Conservation (phyloP, 1,284 basidiomycete genomes). For the Heterobasidion occidentale region DNA sequence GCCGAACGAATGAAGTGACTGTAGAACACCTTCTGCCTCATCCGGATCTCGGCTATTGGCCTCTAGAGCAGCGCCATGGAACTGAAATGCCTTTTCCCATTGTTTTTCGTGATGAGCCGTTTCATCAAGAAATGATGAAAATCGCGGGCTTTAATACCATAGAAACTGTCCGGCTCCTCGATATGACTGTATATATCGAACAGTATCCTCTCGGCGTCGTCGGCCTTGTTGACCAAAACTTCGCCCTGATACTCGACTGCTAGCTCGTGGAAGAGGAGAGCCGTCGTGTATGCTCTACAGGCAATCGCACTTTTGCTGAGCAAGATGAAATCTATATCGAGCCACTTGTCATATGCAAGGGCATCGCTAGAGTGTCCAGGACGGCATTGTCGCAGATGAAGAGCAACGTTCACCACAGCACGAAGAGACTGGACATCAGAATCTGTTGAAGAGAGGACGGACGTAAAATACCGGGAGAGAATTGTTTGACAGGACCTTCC, state of each 20-base stretch:
- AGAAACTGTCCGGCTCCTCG: conserved; percentile 97
- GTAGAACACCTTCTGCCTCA: conserved; percentile 52
- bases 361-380: conserved; percentile 37
- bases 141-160: conserved; percentile 80
- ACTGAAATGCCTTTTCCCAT: conserved; percentile 86
- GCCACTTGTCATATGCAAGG: conserved; percentile 76
- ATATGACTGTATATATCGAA: conserved; percentile 93
- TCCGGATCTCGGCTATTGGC: conserved; percentile 32
- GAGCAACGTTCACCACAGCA: conserved; percentile 70
- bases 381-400: conserved; percentile 72
- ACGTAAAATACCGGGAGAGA: conserved; percentile 61
- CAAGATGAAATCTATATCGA: conserved; percentile 68
- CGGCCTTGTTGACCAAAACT: conserved; percentile 13
- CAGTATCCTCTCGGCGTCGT: conserved; percentile 53
- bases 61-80: conserved; percentile 82
- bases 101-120: conserved; percentile 89
- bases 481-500: conserved; percentile 18
- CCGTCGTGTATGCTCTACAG: conserved; percentile 83
- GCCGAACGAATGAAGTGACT: conserved; percentile 81
- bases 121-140: conserved; percentile 73
- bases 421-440: conserved; percentile 43
- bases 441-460: conserved; percentile 39
- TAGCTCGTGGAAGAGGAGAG: conserved; percentile 86
- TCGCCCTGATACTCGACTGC: conserved; percentile 41
- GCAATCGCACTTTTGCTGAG: conserved; percentile 70